Percentiles rank a stretch among this genome's conserved stretches.
phyloP scores from a whole-genome alignment of 1,139 yeast genomes.

The Blastobotrys persicus region DNA sequence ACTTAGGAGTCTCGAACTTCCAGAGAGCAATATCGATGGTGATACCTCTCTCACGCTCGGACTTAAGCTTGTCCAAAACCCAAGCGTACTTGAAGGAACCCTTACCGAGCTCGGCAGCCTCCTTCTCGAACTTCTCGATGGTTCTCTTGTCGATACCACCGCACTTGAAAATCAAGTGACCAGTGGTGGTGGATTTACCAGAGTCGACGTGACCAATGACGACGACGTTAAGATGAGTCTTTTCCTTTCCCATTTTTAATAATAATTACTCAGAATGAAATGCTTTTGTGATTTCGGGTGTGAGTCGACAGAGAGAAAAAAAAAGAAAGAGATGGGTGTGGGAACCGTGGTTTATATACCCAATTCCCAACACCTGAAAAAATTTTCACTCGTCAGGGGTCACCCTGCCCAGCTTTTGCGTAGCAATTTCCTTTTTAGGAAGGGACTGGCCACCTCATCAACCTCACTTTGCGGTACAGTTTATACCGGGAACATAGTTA shows the following conservation, averaged over 20 bases:
- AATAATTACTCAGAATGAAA: constrained; percentile 41
- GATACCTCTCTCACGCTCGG: constrained; percentile 98
- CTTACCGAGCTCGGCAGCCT: constrained; percentile 97
- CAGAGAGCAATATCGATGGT: constrained; percentile 91
- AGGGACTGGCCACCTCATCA: not conserved
- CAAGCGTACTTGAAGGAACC: constrained; percentile 99
- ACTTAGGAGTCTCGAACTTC: constrained; percentile 95
- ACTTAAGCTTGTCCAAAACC: constrained; percentile 94
- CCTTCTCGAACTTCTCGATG: constrained; percentile 97
- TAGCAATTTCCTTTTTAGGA: constrained; percentile 7
- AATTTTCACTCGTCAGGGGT: constrained; percentile 10
- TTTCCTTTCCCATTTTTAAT: constrained; percentile 70
- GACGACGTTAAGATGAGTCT: constrained; percentile 98
- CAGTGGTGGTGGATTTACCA: constrained; percentile 97
- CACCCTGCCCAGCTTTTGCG: constrained; percentile 3
- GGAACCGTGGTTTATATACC: constrained; percentile 13
- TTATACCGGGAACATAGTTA: constrained; percentile 9
- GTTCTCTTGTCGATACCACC: constrained; percentile 96
- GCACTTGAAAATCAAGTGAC: constrained; percentile 97
- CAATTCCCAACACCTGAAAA: constrained; percentile 7
- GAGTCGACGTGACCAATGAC: constrained; percentile 99
- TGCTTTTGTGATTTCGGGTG: constrained; percentile 43
- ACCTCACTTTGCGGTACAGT: constrained; percentile 3
- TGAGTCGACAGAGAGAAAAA: constrained; percentile 41
- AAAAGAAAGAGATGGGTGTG: constrained; percentile 24